A percentile compares a stretch with the other conserved stretches of the same genome.
Conservation (phyloP, 2,329 filamentous ascomycete genomes). For the Epichloe aotearoae region DNA sequence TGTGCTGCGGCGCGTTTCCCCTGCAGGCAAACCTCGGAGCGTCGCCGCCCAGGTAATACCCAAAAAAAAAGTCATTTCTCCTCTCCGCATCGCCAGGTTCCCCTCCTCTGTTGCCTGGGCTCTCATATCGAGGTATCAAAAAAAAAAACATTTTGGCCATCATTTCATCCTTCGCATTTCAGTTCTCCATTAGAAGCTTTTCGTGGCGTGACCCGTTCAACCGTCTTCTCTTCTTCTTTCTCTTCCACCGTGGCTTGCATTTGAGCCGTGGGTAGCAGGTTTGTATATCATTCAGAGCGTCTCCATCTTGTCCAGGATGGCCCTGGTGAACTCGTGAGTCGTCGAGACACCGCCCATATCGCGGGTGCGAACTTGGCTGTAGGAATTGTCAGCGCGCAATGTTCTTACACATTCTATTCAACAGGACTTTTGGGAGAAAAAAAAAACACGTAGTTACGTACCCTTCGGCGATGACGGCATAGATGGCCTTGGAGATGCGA, state of each 20-base stretch:
- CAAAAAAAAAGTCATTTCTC: neutral
- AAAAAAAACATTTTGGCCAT: neutral
- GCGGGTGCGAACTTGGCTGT: conserved; percentile 71
- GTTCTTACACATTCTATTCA: neutral
- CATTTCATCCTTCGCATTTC: neutral
- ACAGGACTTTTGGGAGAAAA: neutral
- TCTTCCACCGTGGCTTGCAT: neutral
- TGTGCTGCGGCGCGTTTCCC: neutral
- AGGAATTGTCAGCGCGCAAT: conserved; percentile 27
- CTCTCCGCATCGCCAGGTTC: neutral
- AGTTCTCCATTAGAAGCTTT: neutral
- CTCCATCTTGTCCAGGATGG: conserved; percentile 95
- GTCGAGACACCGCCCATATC: conserved; percentile 90
- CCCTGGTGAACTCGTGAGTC: conserved; percentile 90
- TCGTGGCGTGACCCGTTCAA: neutral
- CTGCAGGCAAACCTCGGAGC: neutral
- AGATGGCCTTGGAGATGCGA: conserved; percentile 82
- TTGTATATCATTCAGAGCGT: conserved; percentile 34
- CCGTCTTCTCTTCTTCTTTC: neutral
- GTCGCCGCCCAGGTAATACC: neutral
- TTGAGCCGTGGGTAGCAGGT: neutral
- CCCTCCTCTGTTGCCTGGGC: neutral
- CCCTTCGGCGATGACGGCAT: conserved; percentile 75
- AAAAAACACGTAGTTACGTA: conserved; percentile 31
- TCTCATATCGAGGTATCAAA: conserved; percentile 4